Evolutionary conservation across 441 rosid species (phyloP).

Genomic region (Syzygium malaccense): DNA sequence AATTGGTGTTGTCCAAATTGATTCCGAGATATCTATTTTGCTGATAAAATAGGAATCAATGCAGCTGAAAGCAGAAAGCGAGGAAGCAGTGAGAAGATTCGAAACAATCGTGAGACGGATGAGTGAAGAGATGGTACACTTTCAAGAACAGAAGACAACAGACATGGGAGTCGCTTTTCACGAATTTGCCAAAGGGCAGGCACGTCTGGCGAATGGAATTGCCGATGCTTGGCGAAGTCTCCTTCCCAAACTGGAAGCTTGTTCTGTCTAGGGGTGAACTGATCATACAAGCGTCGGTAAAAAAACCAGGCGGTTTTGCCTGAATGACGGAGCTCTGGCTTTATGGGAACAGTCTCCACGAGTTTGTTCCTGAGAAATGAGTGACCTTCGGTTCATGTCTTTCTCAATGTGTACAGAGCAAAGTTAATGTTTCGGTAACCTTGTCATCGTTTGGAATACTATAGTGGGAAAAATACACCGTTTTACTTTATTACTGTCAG

Average conservation of each 20-base stretch:
- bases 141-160: constrained; percentile 84
- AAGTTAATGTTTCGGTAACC: not conserved
- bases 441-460: not conserved
- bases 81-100: constrained; percentile 71
- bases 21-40: not conserved
- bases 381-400: not conserved
- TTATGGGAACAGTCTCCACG: not conserved
- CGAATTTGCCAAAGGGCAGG: constrained; percentile 93
- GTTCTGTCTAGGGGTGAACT: constrained; percentile 22
- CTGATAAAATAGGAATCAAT: constrained; percentile 1
- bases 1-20: not conserved
- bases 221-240: constrained; percentile 99
- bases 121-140: constrained; percentile 85
- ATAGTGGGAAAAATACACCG: not conserved
- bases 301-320: not conserved
- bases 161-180: constrained; percentile 94
- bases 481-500: not conserved
- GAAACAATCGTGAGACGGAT: constrained; percentile 69
- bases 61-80: constrained; percentile 82
- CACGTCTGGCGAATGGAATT: constrained; percentile 65
- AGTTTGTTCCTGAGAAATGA: not conserved
- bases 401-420: not conserved
- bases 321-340: not conserved
- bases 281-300: not conserved
- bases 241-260: constrained; percentile 91